Conservation (phyloP, 768 basidiomycete genomes). For the Suillus decipiens region DNA sequence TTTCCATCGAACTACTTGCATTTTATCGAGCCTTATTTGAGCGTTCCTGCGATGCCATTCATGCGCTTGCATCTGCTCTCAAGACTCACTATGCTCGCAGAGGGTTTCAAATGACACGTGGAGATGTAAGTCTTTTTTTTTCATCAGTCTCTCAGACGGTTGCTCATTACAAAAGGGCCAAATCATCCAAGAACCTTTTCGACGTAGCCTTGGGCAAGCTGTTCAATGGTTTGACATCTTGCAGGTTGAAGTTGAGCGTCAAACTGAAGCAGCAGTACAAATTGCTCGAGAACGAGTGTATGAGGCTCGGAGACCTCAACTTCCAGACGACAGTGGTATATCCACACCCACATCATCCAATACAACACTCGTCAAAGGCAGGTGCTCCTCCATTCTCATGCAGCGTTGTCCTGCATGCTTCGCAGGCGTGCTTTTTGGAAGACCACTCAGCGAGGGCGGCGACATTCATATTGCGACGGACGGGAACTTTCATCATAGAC, state of each 20-base stretch:
- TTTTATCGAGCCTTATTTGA: slow-evolving; percentile 38
- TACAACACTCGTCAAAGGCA: background rate
- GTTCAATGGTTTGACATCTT: slow-evolving; percentile 32
- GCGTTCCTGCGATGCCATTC: slow-evolving; percentile 33
- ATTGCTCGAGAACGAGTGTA: background rate
- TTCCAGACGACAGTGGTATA: slow-evolving; percentile 30
- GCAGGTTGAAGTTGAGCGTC: slow-evolving; percentile 12
- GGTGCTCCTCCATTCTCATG: slow-evolving; percentile 17
- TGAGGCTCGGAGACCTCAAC: background rate
- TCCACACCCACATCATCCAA: background rate
- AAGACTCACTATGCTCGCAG: slow-evolving; percentile 7
- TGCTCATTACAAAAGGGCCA: slow-evolving; percentile 6
- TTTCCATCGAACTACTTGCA: slow-evolving; percentile 32
- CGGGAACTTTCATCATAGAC: too few species aligned
- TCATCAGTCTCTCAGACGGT: slow-evolving; percentile 12
- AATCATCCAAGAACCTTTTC: slow-evolving; percentile 31
- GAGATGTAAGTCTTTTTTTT: slow-evolving; percentile 13
- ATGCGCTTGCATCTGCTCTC: slow-evolving; percentile 10
- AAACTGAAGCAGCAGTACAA: slow-evolving; percentile 14
- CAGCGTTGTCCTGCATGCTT: too few species aligned
- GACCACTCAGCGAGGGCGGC: too few species aligned
- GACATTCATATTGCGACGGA: too few species aligned
- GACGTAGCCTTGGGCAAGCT: slow-evolving; percentile 26
- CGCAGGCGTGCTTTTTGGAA: too few species aligned
- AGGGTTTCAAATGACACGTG: slow-evolving; percentile 18